Base-by-base conservation (phyloP, 1,139 yeast genomes). In the Candida pseudoviswanathii region DNA sequence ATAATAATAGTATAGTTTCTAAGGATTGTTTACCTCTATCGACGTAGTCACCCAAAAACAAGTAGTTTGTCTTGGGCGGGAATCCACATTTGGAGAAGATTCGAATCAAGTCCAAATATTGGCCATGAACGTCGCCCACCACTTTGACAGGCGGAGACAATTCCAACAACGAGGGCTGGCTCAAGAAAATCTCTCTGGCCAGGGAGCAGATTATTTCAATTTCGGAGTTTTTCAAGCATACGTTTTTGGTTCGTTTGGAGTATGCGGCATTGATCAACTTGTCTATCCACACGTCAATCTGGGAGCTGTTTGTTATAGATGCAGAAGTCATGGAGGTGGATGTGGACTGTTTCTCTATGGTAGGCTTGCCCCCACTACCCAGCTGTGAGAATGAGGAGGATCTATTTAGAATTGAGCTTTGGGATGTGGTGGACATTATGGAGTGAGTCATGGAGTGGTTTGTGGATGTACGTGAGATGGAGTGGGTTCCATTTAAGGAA, bases 241-340 rank as follows among this genome's bases (percentile, higher is more conserved):
- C 89, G 51, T 84, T 84, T 63, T 92, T 89, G 6, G 97, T 89
- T 59, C 96, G 80, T 66, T 94, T 92, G 10, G 92, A 81, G 67
- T 94, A 94, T 5, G 99, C 99, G 0, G 97, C 97, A 68, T 94
- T 99, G 54, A 94, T 76, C 54, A 94, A 74, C 59, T 96, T 75
- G 69, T 91, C 97, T 52, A 94, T 94, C 47, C 90, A 77, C 61
- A 89, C 96, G 68, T 94, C 99, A 49, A 94, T 80, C 64, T 91
- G 90, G 42, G 89, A 75, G 29, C 82, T 74, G 46, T 69, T 68
- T 16, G 42, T 27, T 27, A 39, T 27, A 33, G 64, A 54, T 29
- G 51, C 46, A 11, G 52, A 50, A 5, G 50, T 51, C 33, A 53
- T 32, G n/a, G 55, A 49, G 5, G 57, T 53, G 5, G 53, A 43